Evolutionary conservation across 768 basidiomycete genomes (phyloP).

Genomic region (Termitomyces sp.): DNA sequence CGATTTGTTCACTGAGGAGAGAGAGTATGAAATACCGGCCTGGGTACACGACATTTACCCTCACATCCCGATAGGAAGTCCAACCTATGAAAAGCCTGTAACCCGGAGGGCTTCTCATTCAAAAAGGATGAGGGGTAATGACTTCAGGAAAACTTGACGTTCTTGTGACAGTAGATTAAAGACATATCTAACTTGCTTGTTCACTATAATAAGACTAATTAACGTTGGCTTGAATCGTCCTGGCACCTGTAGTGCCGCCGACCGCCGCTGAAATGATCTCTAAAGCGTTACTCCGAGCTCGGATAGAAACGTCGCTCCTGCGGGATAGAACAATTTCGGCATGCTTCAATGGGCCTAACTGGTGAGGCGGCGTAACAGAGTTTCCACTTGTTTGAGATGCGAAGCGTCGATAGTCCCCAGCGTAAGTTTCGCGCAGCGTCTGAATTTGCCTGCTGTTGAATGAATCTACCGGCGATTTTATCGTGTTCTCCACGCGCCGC

Average conservation of each 20-base stretch:
- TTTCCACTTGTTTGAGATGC: constrained; percentile 24
- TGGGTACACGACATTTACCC: constrained; percentile 36
- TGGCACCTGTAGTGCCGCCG: not conserved
- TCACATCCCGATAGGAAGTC: not conserved
- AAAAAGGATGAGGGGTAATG: not conserved
- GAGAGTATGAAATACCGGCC: constrained; percentile 54
- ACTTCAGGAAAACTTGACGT: not conserved
- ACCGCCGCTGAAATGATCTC: constrained; percentile 28
- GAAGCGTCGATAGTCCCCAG: constrained; percentile 51
- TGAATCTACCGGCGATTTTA: not conserved
- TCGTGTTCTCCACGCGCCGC: not conserved
- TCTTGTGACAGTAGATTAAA: not conserved
- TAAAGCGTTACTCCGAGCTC: constrained; percentile 34
- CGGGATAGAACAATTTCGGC: constrained; percentile 40
- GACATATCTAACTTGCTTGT: not conserved
- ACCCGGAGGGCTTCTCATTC: not conserved
- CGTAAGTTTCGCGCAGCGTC: constrained; percentile 23
- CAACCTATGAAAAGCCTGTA: not conserved
- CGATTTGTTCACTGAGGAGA: constrained; percentile 37
- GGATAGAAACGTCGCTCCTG: constrained; percentile 37
- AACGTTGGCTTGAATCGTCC: constrained; percentile 4
- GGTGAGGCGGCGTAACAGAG: constrained; percentile 22
- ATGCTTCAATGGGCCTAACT: constrained; percentile 38
- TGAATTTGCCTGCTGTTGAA: constrained; percentile 5
- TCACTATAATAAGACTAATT: constrained; percentile 4